Evolutionary conservation across 192 early-diverging fungal genomes (phyloP), one percentile per base, ranked within the genome.

Genomic region (Rhizoclosmatium globosum): DNA sequence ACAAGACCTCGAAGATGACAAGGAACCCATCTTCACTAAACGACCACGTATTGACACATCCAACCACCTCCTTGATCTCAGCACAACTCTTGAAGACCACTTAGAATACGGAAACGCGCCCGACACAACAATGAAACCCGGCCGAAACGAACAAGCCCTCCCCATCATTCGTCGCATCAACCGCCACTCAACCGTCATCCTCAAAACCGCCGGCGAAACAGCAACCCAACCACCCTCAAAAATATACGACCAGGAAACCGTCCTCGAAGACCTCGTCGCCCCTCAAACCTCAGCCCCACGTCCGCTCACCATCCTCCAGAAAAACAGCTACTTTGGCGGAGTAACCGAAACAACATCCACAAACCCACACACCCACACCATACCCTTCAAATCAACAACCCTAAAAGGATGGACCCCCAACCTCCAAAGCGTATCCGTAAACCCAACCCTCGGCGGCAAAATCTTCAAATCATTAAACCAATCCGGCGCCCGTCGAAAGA

Each of bases 81-180:
- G 86, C 57, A 87, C 92, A 13, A 94, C 95, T 2, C 82, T 85
- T 41, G 94, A 97, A 78, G 96, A 97, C 74, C 92, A 95, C 75
- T 76, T 90, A 2, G 70, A 90, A 78, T 89, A 89, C 3, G 95
- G 94, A 0, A 95, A 93, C 80, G 85, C 79, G 7, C 93, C 94
- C 2, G 94, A 97, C 83, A 84, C 91, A 53, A 94, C 95, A 0
- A 97, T 97, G 95, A 83, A 83, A 43, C 83, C 95, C 0, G 92
- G 94, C 31, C 47, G 77, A 43, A 74, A 81, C 21, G 79, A 72
- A 38, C 86, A 93, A n/a, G 88, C 87, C 17, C 88, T 94, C 60
- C 89, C 95, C 11, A 85, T 99, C 21, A 93, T 99, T 69, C 82
- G 95, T 59, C 82, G 93, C 39, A 95, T 96, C 79, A 99, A 99